Base-by-base conservation (phyloP, 1,284 basidiomycete genomes). In the Porogramme epimiltina region DNA sequence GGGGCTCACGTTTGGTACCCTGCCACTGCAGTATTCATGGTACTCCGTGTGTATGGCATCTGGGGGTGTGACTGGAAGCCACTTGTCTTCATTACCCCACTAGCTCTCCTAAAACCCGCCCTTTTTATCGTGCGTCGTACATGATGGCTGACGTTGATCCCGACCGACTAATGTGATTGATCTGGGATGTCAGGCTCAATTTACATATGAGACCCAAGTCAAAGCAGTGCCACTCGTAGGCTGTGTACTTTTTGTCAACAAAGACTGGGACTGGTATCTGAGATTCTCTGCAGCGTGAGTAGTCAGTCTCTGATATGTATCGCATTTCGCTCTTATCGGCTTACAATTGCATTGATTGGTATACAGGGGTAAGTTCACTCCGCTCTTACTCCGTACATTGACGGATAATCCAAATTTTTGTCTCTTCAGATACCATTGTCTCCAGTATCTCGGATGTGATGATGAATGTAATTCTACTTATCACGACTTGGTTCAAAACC, bases 401-500 rank as follows among this genome's bases (percentile, higher is more conserved):
- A 4, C 22, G 20, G 18, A 31, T 37, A n/a, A n/a, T n/a, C n/a
- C 33, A 40, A 22, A 47, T 47, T 18, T 18, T 28, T 34, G 34
- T 38, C n/a, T n/a, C n/a, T n/a, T n/a, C n/a, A 15, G 38, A 28
- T 18, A 24, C 42, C 18, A 43, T 43, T 11, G 42, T 26, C 16
- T 28, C 42, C 13, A 31, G 28, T 8, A 13, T 6, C 8, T 6
- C 28, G 13, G 28, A 31, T 13, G 28, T 31, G 8, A 13, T 31
- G 6, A 13, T 31, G 3, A 26, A 54, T 22, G 18, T 23, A 33
- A 28, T 54, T n/a, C 42, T 54, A 3, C n/a, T 54, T 18, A 25
- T 33, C n/a, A n/a, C 49, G 15, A 54, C 52, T 16, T 49, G 47
- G 48, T 19, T 41, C 43, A 50, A 45, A 33, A 54, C 47, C 1